A percentile compares a stretch with the other conserved stretches of the same genome.
Evolutionary conservation across 768 basidiomycete genomes (phyloP).

Genomic region (Porphyrellus cyaneotinctus): DNA sequence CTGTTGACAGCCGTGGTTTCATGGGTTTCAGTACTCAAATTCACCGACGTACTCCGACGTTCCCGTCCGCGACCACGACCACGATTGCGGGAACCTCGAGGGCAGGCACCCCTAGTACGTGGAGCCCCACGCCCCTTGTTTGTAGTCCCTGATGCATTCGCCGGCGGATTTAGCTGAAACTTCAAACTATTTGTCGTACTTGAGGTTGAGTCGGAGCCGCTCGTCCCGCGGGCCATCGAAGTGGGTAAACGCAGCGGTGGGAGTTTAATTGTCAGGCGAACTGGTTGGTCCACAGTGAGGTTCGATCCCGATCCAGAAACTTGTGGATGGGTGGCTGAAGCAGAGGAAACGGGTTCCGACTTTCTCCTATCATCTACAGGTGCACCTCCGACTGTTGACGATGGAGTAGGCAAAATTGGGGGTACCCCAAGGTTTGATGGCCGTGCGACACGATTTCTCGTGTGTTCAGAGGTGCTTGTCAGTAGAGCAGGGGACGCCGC

Average conservation of each 20-base stretch:
- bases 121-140: neutral
- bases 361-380: neutral
- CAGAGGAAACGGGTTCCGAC: neutral
- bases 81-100: neutral
- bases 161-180: neutral
- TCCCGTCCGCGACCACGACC: neutral
- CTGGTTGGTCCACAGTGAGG: neutral
- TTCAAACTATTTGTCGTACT: neutral
- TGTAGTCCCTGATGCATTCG: neutral
- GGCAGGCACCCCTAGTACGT: neutral
- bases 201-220: neutral
- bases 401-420: neutral
- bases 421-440: slow-evolving; percentile 17
- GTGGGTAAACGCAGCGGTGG: neutral
- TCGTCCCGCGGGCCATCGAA: neutral
- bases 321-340: neutral
- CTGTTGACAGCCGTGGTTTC: neutral
- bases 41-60: neutral
- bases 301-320: neutral
- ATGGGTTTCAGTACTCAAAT: neutral
- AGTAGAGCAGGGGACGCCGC: neutral
- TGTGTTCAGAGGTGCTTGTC: neutral
- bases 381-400: neutral
- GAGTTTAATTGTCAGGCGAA: slow-evolving; percentile 2
- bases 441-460: neutral